Percentiles rank a stretch among this genome's conserved stretches.
phyloP scores from a whole-genome alignment of 129 eudicot species.

The Ambrosia artemisiifolia region DNA sequence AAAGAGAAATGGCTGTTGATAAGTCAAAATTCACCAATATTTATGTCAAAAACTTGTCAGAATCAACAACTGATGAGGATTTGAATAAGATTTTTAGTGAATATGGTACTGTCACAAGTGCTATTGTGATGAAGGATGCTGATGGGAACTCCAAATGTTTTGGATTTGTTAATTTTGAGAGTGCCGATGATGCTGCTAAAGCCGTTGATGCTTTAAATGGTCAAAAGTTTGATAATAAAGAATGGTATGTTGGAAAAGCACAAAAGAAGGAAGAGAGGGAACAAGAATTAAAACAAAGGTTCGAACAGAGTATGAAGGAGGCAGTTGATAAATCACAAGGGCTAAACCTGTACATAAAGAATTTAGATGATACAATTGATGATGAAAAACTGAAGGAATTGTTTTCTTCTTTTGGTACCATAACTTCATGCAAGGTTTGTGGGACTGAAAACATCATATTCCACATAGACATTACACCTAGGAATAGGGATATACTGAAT shows the following conservation, averaged over 20 bases:
- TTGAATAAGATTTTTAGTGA: conserved; percentile 54
- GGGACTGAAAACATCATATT: neutral
- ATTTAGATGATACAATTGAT: conserved; percentile 64
- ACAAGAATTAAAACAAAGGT: conserved; percentile 49
- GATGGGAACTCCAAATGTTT: conserved; percentile 78
- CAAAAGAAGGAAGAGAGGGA: conserved; percentile 85
- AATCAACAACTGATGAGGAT: conserved; percentile 65
- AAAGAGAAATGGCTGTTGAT: conserved; percentile 56
- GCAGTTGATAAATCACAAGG: conserved; percentile 69
- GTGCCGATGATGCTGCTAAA: conserved; percentile 69
- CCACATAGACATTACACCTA: neutral
- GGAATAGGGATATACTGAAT: neutral
- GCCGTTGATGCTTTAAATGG: conserved; percentile 79
- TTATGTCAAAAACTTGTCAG: conserved; percentile 71
- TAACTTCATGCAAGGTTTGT: conserved; percentile 82
- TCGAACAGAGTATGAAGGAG: conserved; percentile 66
- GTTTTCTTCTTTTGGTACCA: conserved; percentile 54
- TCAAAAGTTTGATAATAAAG: conserved; percentile 61
- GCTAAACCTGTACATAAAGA: conserved; percentile 61
- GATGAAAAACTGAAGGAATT: conserved; percentile 69
- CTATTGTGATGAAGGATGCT: conserved; percentile 66
- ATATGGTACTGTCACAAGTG: conserved; percentile 70
- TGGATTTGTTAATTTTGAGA: conserved; percentile 82
- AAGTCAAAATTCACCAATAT: conserved; percentile 64
- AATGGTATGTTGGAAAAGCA: conserved; percentile 44